Percentiles rank a stretch among this genome's conserved stretches.
These are phyloP conservation scores for Phytophthora rubi DNA, from an alignment of 352 stramenopile species.

Conservation along the genomic window DNA sequence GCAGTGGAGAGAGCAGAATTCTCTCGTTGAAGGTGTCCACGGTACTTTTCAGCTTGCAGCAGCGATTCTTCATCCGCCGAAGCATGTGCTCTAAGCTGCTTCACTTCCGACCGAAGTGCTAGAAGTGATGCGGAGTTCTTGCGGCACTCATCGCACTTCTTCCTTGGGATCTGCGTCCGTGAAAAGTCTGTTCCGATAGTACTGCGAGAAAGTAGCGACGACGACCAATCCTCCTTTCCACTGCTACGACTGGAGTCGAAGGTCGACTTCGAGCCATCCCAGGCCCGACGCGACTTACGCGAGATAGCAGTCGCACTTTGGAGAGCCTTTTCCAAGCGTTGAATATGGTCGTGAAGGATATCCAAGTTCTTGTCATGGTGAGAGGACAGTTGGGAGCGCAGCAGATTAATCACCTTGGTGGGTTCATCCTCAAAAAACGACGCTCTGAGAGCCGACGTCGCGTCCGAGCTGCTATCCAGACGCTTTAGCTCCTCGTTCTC, in stretches of 20 bases:
- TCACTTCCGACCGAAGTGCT: slow-evolving; percentile 57
- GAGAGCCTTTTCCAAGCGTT: slow-evolving; percentile 52
- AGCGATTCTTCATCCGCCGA: slow-evolving; percentile 52
- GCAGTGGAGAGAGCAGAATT: slow-evolving; percentile 49
- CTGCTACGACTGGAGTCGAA: slow-evolving; percentile 51
- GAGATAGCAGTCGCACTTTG: slow-evolving; percentile 21
- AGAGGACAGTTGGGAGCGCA: slow-evolving; percentile 58
- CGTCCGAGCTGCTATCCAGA: slow-evolving; percentile 7
- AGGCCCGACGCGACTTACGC: slow-evolving; percentile 14
- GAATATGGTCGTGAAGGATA: slow-evolving; percentile 65
- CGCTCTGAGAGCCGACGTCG: neutral
- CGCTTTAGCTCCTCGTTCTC: slow-evolving; percentile 56
- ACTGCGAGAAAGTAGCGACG: slow-evolving; percentile 33
- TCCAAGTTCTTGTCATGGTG: slow-evolving; percentile 63
- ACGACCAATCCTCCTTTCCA: slow-evolving; percentile 37
- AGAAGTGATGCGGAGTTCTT: slow-evolving; percentile 40
- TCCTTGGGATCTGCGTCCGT: slow-evolving; percentile 27
- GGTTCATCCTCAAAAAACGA: slow-evolving; percentile 47
- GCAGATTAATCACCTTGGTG: slow-evolving; percentile 47
- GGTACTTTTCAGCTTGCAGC: slow-evolving; percentile 50
- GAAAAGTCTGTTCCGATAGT: slow-evolving; percentile 42
- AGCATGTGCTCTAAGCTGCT: slow-evolving; percentile 50
- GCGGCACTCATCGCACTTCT: slow-evolving; percentile 55
- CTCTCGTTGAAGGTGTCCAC: slow-evolving; percentile 51
- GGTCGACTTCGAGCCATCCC: slow-evolving; percentile 44